Evolutionary conservation across 2,329 filamentous ascomycete species (phyloP), one percentile per base, ranked within the genome.

Genomic region (Calonectria honghensis): DNA sequence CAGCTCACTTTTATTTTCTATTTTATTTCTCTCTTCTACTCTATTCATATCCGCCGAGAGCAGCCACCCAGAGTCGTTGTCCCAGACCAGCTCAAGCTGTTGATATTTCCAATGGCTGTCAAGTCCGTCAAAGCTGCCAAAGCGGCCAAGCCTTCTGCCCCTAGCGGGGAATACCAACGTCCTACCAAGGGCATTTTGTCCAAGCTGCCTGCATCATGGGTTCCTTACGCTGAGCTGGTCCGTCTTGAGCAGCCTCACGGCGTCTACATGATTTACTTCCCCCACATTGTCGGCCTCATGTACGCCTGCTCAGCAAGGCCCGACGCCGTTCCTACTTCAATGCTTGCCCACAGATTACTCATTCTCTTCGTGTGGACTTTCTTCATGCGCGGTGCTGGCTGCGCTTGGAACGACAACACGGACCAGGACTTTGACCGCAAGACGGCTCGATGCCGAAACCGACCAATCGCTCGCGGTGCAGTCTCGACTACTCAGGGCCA

Each of bases 391-490:
- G 52, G 52, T 18, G 70, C 70, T 51, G 70, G 70, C 6, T 91
- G 90, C 79, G 86, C 89, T 0, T 91, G 90, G 83, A 91, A 92
- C 79, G 90, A 91, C 77, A 85, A 87, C 41, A 86, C 89, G 81
- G 90, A 92, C 77, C 86, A 87, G 63, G 88, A 89, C 57, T 83
- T 90, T 67, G 90, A 92, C 77, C 87, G 88, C 4, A 84, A 87
- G 74, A 89, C 90, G 13, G 85, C 85, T 76, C 86, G 90, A 50
- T 90, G 88, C 51, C 86, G 86, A 41, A 85, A 88, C 75, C 85
- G 90, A 24, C 70, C 70, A 2, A 87, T 90, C 76, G 88, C 89
- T 16, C 82, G 89, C 69, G 86, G 87, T n/a, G 89, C 89, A 35
- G 83, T 90, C 24, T 86, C 87, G 0, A 85, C 86, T 13, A 74